Evolutionary conservation across 129 eudicot species (phyloP).

Genomic region (Lactuca sativa): DNA sequence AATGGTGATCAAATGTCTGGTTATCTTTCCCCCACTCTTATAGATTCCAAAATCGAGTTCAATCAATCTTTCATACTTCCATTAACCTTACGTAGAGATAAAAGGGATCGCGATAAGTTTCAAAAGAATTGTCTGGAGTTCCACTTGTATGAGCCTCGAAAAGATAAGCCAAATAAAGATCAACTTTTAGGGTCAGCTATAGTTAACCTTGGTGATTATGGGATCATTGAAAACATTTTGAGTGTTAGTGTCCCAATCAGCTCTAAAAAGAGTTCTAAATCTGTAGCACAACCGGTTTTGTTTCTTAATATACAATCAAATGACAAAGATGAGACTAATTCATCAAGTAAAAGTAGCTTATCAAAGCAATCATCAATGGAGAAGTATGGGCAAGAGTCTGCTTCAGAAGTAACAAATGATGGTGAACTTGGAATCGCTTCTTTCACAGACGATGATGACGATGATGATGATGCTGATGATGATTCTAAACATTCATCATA

Average conservation of each 20-base stretch:
- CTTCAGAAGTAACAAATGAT: constrained; percentile 47
- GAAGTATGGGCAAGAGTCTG: constrained; percentile 50
- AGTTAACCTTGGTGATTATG: constrained; percentile 79
- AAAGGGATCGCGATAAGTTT: constrained; percentile 48
- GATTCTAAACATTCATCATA: constrained; percentile 51
- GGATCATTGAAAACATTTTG: constrained; percentile 51
- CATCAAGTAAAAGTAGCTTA: constrained; percentile 45
- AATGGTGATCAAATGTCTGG: constrained; percentile 73
- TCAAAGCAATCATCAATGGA: constrained; percentile 59
- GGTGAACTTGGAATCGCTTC: constrained; percentile 66
- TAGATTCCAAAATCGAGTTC: constrained; percentile 58
- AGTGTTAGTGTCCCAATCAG: constrained; percentile 52
- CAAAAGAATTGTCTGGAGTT: constrained; percentile 72
- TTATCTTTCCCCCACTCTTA: constrained; percentile 50
- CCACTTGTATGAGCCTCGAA: constrained; percentile 67
- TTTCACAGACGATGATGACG: constrained; percentile 67
- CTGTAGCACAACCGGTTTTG: constrained; percentile 52
- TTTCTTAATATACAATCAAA: constrained; percentile 57
- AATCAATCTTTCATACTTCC: constrained; percentile 68
- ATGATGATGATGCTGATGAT: constrained; percentile 57
- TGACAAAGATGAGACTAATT: constrained; percentile 55
- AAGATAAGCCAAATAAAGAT: constrained; percentile 69
- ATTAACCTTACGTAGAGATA: constrained; percentile 54
- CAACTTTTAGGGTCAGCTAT: constrained; percentile 71
- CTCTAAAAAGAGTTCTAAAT: constrained; percentile 66